Evolutionary conservation across 2,329 filamentous ascomycete species (phyloP).

Genomic region (Coniochaeta prunicola): DNA sequence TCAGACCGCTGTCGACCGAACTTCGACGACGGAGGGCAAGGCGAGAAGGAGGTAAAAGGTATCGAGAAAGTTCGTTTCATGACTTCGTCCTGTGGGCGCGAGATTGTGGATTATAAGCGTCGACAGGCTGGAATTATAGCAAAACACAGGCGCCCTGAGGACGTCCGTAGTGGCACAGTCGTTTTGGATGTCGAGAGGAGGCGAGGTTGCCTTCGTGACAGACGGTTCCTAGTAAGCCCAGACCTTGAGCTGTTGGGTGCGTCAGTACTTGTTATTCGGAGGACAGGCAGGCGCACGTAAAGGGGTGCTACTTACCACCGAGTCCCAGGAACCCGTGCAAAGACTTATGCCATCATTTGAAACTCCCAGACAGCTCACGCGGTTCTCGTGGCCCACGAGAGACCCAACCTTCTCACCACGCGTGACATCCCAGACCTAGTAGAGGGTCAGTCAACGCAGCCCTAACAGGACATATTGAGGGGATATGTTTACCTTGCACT

Average conservation of each 20-base stretch:
- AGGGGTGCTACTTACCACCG: slow-evolving; percentile 64
- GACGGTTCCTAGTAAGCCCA: slow-evolving; percentile 63
- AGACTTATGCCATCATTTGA: slow-evolving; percentile 99
- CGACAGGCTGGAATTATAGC: slow-evolving; percentile 30
- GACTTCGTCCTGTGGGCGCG: slow-evolving; percentile 40
- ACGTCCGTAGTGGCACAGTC: slow-evolving; percentile 14
- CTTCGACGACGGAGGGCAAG: neutral
- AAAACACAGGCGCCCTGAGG: slow-evolving; percentile 21
- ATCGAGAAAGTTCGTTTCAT: slow-evolving; percentile 26
- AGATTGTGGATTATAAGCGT: slow-evolving; percentile 32
- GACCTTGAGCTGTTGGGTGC: slow-evolving; percentile 64
- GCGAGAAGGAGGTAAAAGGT: neutral
- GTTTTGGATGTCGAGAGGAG: slow-evolving; percentile 18
- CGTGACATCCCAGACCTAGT: slow-evolving; percentile 92
- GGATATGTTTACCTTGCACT: slow-evolving; percentile 81
- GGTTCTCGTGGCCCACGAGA: slow-evolving; percentile 94
- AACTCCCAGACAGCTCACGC: slow-evolving; percentile 95
- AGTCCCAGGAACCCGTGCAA: slow-evolving; percentile 99
- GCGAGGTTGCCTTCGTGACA: slow-evolving; percentile 14
- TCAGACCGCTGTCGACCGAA: neutral
- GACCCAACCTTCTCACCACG: slow-evolving; percentile 96
- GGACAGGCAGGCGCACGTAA: neutral
- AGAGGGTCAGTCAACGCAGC: neutral
- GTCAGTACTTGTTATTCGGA: slow-evolving; percentile 21
- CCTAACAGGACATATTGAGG: slow-evolving; percentile 7